Base-by-base conservation (phyloP, 768 basidiomycete species). In the Termitomyces sp. region DNA sequence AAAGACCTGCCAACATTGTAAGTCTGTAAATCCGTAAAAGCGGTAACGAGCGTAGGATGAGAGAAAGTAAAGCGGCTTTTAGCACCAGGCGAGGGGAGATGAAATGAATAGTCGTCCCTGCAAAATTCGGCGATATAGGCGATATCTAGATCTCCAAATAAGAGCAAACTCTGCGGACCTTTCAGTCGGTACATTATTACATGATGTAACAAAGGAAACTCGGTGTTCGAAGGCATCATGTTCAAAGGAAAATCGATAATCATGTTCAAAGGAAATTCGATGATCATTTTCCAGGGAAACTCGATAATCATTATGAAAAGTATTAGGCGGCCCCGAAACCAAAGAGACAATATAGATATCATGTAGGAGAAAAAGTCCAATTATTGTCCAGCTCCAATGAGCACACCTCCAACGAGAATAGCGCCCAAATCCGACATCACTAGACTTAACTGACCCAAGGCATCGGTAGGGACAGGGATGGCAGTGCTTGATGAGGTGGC, bases 1-100 rank as follows among this genome's bases (percentile, higher is more conserved):
- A 50, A 26, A 65, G 42, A 28, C 48, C 34, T 53, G 59, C 57
- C 42, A 64, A 24, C 62, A 65, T 61, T 43, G 52, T n/a, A 52
- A 50, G 45, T 48, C 28, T 45, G 14, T 17, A 46, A 47, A 38
- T 45, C 28, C 45, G n/a, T 26, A 21, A 21, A 40, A 22, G 45
- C 21, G 51, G 37, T 53, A 61, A 63, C 17, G 64, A 63, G 11
- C 32, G 61, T 62, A 53, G 48, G 34, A 50, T 41, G 57, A 60
- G 55, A 46, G 60, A 52, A 21, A 35, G 15, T 49, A 51, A 47
- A 51, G 58, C 47, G 49, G 48, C 45, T 51, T 40, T 54, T 17
- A 28, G 46, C 45, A 28, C 41, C 24, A 32, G 41, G 32, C 22
- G 52, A 54, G 28, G 46, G 47, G 24, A 28, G 12, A 45, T 37